Evolutionary conservation across 129 eudicot genomes (phyloP).

Genomic region (Centaurea solstitialis): DNA sequence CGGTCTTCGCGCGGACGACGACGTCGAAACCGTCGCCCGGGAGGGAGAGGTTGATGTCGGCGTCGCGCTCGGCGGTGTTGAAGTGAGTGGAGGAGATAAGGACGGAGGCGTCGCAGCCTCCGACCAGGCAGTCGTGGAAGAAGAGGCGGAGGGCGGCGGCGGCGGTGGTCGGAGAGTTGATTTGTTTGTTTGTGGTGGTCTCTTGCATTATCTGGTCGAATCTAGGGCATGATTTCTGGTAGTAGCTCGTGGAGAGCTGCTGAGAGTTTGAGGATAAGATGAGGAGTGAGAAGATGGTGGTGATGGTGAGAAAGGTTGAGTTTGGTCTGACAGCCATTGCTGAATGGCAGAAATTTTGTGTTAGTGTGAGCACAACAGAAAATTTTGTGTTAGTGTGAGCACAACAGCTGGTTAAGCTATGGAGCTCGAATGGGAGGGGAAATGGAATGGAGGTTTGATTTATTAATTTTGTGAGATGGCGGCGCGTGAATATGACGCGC

Average conservation of each 20-base stretch:
- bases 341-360: background rate
- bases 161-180: constrained; percentile 83
- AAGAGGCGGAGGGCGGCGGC: constrained; percentile 87
- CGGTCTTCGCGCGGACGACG: constrained; percentile 79
- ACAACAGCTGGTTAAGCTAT: background rate
- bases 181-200: constrained; percentile 81
- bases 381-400: constrained; percentile 1
- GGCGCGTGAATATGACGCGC: constrained; percentile 32
- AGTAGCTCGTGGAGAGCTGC: constrained; percentile 43
- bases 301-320: no score
- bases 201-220: constrained; percentile 71
- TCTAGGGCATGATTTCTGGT: constrained; percentile 61
- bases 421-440: background rate
- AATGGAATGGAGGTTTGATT: background rate
- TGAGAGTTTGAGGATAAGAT: constrained; percentile 33
- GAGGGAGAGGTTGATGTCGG: constrained; percentile 89
- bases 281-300: constrained; percentile 34
- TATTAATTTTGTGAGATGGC: constrained; percentile 7
- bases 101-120: constrained; percentile 81
- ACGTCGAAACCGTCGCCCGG: constrained; percentile 93
- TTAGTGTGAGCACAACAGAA: constrained; percentile 2
- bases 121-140: constrained; percentile 83
- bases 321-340: constrained; percentile 27
- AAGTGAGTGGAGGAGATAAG: constrained; percentile 74
- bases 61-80: constrained; percentile 84